A percentile compares a stretch with the other conserved stretches of the same genome.
Evolutionary conservation across 2,329 filamentous ascomycete genomes (phyloP).

Genomic region (Diaporthe longicolla): DNA sequence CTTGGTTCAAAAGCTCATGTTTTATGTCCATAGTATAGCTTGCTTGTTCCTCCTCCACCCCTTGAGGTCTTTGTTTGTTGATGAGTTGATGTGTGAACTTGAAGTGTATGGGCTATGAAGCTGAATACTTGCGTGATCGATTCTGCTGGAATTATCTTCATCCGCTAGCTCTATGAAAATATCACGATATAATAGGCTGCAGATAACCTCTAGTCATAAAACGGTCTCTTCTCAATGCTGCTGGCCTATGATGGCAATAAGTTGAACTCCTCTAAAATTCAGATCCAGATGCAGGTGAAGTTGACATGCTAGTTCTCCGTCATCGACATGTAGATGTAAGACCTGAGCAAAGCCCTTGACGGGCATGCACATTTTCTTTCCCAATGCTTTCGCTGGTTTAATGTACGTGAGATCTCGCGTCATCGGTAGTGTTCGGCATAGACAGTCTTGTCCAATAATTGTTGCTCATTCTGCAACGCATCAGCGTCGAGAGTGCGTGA

Average conservation of each 20-base stretch:
- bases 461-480: conserved; percentile 10
- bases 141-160: too few relatives aligned
- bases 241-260: neutral
- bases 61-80: too few relatives aligned
- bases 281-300: neutral
- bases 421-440: conserved; percentile 14
- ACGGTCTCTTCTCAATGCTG: neutral
- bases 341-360: neutral
- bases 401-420: neutral
- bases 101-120: neutral
- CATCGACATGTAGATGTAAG: too few relatives aligned
- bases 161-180: neutral
- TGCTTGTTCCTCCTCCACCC: too few relatives aligned
- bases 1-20: too few relatives aligned
- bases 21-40: too few relatives aligned
- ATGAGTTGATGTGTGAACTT: neutral
- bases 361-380: neutral
- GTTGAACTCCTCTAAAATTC: too few relatives aligned
- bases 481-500: neutral
- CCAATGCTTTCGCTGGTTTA: neutral
- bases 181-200: neutral
- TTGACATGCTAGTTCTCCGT: neutral
- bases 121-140: neutral
- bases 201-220: neutral
- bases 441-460: conserved; percentile 15